phyloP scores from a whole-genome alignment of 148 eudicot genomes.

The Rhododendron kiyosumense region DNA sequence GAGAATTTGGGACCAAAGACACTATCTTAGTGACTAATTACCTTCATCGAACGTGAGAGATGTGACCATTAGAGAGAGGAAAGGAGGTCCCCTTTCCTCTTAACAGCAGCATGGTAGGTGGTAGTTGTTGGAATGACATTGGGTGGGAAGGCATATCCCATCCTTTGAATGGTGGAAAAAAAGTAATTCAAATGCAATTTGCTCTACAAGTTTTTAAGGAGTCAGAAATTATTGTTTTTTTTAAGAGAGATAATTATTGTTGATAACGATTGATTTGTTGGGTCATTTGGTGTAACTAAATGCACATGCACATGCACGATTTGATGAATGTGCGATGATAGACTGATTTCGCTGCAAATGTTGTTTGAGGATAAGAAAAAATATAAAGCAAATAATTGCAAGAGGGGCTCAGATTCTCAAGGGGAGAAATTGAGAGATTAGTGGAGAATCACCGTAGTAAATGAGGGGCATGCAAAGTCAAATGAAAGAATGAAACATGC shows the following conservation, averaged over 20 bases:
- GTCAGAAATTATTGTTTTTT: not conserved
- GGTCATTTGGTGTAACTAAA: slow-evolving; percentile 39
- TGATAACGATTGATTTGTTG: slow-evolving; percentile 23
- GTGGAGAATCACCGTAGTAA: not conserved
- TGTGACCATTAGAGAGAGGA: slow-evolving; percentile 1
- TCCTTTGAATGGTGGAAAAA: slow-evolving; percentile 13
- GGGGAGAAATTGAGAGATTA: not conserved
- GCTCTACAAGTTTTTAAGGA: not conserved
- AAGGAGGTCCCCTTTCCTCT: not conserved
- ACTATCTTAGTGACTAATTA: not conserved
- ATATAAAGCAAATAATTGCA: slow-evolving; percentile 3
- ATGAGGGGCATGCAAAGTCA: slow-evolving; percentile 2
- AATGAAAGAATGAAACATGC: not conserved
- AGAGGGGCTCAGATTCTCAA: not conserved
- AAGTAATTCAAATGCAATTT: slow-evolving; percentile 25
- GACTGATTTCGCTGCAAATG: slow-evolving; percentile 12
- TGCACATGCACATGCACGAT: slow-evolving; percentile 66
- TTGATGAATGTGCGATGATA: slow-evolving; percentile 19
- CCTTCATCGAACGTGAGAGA: not conserved
- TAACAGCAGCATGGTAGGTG: not conserved
- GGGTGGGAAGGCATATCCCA: slow-evolving; percentile 23
- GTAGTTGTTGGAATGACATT: slow-evolving; percentile 5
- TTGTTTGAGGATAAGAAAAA: slow-evolving; percentile 9
- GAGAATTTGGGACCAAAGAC: slow-evolving; percentile 29
- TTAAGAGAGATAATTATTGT: slow-evolving; percentile 11